Evolutionary conservation across 768 basidiomycete species (phyloP).

Genomic region (Pulveroboletus sp.): DNA sequence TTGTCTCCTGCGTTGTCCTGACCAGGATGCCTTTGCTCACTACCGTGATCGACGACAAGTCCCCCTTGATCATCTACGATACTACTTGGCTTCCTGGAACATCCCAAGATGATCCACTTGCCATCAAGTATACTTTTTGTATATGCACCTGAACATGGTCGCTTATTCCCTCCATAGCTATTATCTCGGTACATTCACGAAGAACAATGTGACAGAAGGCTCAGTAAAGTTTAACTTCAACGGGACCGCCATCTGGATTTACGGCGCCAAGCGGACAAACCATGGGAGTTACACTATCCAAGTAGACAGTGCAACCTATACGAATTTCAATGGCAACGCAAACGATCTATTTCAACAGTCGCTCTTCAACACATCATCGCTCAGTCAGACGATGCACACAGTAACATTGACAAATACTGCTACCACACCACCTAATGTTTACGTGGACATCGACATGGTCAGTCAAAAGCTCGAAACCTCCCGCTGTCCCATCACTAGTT

Average conservation of each 20-base stretch:
- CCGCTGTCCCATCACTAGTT: too few species aligned
- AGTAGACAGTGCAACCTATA: conserved; percentile 34
- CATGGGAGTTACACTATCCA: conserved; percentile 43
- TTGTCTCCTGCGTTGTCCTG: neutral
- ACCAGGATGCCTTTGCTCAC: conserved; percentile 23
- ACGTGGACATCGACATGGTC: conserved; percentile 47
- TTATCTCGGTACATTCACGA: conserved; percentile 37
- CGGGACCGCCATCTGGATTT: conserved; percentile 46
- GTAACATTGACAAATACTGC: conserved; percentile 33
- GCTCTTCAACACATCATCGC: conserved; percentile 34
- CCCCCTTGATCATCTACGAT: conserved; percentile 29
- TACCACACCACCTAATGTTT: conserved; percentile 20
- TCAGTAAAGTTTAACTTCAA: conserved; percentile 41
- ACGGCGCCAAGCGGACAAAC: conserved; percentile 45
- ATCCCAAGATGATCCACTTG: conserved; percentile 7
- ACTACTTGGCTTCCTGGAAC: conserved; percentile 18
- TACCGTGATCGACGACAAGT: conserved; percentile 30
- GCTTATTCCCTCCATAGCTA: conserved; percentile 27
- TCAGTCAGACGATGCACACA: conserved; percentile 34
- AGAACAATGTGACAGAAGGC: conserved; percentile 33
- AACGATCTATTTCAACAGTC: conserved; percentile 35
- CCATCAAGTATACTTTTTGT: conserved; percentile 12
- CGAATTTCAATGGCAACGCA: conserved; percentile 26
- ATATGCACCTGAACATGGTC: neutral
- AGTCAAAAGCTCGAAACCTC: neutral